Percentiles rank a stretch among this genome's conserved stretches.
Conservation (phyloP, 257 asterid species). For the Solanum etuberosum region DNA sequence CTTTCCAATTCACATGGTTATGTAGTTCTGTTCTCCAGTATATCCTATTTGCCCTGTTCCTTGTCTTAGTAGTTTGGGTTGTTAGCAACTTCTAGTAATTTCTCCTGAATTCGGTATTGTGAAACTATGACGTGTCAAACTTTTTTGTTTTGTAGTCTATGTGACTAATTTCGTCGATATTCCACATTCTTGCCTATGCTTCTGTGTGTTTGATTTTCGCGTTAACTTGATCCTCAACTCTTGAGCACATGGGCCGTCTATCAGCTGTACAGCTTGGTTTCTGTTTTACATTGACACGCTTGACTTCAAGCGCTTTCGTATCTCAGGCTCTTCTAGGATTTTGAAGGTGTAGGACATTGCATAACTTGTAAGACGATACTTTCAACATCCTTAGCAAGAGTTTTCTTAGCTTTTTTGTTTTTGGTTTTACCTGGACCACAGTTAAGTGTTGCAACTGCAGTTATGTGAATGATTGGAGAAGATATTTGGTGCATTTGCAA, state of each 20-base stretch:
- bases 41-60: conserved; percentile 18
- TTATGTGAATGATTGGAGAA: neutral
- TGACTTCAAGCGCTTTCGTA: neutral
- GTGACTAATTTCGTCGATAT: conserved; percentile 15
- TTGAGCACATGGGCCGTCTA: neutral
- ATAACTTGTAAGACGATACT: neutral
- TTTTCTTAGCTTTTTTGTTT: neutral
- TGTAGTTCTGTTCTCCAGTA: conserved; percentile 13
- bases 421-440: neutral
- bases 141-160: conserved; percentile 3
- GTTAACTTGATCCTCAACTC: neutral
- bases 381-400: neutral
- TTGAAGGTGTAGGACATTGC: neutral
- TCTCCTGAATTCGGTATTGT: conserved; percentile 6
- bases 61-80: conserved; percentile 10
- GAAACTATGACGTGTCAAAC: conserved; percentile 10
- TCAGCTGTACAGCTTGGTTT: neutral
- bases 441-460: neutral
- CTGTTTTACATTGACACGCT: neutral
- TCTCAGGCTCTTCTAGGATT: neutral
- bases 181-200: neutral
- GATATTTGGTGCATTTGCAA: neutral
- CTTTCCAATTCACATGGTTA: neutral
- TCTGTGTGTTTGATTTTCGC: neutral
- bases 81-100: conserved; percentile 11